A percentile compares a stretch with the other conserved stretches of the same genome.
Evolutionary conservation across 2,329 filamentous ascomycete species (phyloP).

Genomic region (Calonectria hawksworthii): DNA sequence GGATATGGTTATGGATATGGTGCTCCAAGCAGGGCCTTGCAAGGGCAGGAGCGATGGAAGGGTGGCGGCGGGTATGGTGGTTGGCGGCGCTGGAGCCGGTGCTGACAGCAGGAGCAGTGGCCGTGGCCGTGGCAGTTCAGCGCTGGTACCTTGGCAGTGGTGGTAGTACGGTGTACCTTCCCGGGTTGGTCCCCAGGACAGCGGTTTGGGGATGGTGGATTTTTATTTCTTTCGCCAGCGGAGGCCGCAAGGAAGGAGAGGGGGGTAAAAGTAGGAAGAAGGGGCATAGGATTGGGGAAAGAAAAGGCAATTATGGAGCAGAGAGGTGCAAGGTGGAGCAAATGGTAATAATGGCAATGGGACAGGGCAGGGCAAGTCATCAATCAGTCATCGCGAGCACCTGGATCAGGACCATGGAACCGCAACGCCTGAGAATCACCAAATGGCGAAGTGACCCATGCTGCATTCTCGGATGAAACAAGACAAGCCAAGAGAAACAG

Average conservation of each 20-base stretch:
- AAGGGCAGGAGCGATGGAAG: slow-evolving; percentile 12
- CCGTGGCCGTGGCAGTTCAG: slow-evolving; percentile 9
- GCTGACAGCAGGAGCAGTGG: slow-evolving; percentile 15
- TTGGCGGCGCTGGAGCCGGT: slow-evolving; percentile 11
- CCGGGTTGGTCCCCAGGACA: slow-evolving; percentile 9
- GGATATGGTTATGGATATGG: slow-evolving; percentile 26
- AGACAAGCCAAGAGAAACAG: slow-evolving; percentile 31
- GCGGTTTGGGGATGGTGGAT: neutral
- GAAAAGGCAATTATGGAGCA: slow-evolving; percentile 7
- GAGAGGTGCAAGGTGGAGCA: slow-evolving; percentile 14
- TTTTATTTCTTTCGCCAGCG: neutral
- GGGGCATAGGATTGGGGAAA: slow-evolving; percentile 6
- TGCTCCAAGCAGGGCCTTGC: slow-evolving; percentile 13
- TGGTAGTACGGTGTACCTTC: slow-evolving; percentile 12
- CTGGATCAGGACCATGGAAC: slow-evolving; percentile 17
- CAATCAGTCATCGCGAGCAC: slow-evolving; percentile 9
- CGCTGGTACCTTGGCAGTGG: neutral
- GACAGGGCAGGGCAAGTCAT: slow-evolving; percentile 16
- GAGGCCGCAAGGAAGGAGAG: neutral
- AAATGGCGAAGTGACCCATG: slow-evolving; percentile 18
- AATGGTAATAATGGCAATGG: slow-evolving; percentile 16
- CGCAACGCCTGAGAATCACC: slow-evolving; percentile 17
- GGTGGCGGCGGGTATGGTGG: slow-evolving; percentile 26
- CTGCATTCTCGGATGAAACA: slow-evolving; percentile 14
- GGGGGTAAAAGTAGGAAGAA: slow-evolving; percentile 8